These are phyloP conservation scores for Candida tallmaniae DNA, from an alignment of 805 yeast genomes.

Conservation along the genomic window DNA sequence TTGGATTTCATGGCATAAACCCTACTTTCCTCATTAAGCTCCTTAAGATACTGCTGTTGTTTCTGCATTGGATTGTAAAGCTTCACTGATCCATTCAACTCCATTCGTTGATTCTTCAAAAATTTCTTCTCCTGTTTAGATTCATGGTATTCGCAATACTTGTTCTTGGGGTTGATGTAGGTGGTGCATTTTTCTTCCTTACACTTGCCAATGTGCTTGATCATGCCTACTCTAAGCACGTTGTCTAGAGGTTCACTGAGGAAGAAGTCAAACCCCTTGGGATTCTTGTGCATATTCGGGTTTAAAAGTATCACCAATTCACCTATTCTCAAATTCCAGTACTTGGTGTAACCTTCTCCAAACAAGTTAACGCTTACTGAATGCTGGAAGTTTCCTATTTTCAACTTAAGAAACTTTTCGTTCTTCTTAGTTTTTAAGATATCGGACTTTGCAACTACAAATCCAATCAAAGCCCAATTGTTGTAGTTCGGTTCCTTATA, in stretches of 20 bases:
- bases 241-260: slow-evolving; percentile 28
- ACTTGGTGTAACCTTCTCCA: slow-evolving; percentile 62
- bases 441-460: slow-evolving; percentile 54
- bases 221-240: slow-evolving; percentile 69
- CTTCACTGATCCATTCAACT: slow-evolving; percentile 59
- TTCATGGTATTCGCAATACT: slow-evolving; percentile 13
- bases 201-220: slow-evolving; percentile 68
- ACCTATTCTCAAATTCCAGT: slow-evolving; percentile 72
- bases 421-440: slow-evolving; percentile 40
- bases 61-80: slow-evolving; percentile 38
- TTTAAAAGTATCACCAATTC: slow-evolving; percentile 71
- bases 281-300: slow-evolving; percentile 47
- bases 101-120: slow-evolving; percentile 53
- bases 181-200: slow-evolving; percentile 39
- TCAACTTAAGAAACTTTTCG: slow-evolving; percentile 55
- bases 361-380: slow-evolving; percentile 59
- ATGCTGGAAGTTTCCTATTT: slow-evolving; percentile 63
- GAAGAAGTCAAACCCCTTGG: slow-evolving; percentile 42
- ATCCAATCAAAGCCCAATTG: slow-evolving; percentile 80
- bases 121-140: slow-evolving; percentile 10
- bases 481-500: slow-evolving; percentile 64
- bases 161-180: slow-evolving; percentile 24
- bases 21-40: slow-evolving; percentile 20
- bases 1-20: slow-evolving; percentile 17
- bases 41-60: slow-evolving; percentile 6